Evolutionary conservation across 1,284 basidiomycete species (phyloP), one percentile per base, ranked within the genome.

Genomic region (Malassezia yamatoensis): DNA sequence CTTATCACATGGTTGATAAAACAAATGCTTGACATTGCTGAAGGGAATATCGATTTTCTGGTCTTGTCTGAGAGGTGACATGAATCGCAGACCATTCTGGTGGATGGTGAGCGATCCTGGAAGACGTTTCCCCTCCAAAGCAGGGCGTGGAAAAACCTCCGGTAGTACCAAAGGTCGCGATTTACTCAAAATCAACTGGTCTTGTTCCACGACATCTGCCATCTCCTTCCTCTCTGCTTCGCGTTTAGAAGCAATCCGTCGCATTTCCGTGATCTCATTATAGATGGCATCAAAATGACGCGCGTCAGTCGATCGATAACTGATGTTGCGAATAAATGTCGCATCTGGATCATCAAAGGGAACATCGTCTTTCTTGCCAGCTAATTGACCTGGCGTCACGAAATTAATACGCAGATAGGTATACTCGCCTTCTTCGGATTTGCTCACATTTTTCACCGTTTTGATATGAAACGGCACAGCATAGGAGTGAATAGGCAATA

Each of bases 321-420:
- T 90, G 60, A 94, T 83, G 5, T 90, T 96, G 51, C 91, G 88
- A 66, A 98, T 85, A 70, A 98, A 99, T 3, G 90, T 96, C 0
- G 93, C 85, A 61, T 94, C 88, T 1, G 93, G 90, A 74, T 96
- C 88, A 76, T 98, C 93, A 67, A 98, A 98, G 0, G 94, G 94
- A 84, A 90, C 96, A 65, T 99, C 94, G 73, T 99, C 94, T 78
- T 99, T 98, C 79, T 94, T 96, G 38, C 94, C 94, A 0, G 90
- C 87, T 45, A 96, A 84, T 74, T 96, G 91, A 46, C 94, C 94
- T 1, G 94, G 94, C 0, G 91, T 94, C 75, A 96, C 90, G 79
- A 98, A 96, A 78, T 98, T 98, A 77, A 99, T 90, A 4, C 94
- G 85, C 54, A 99, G 81, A 62, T 89, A 89, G 0, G 91, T 93